Conservation (phyloP, 208 protist species). For the Trypanosoma conorhini region DNA sequence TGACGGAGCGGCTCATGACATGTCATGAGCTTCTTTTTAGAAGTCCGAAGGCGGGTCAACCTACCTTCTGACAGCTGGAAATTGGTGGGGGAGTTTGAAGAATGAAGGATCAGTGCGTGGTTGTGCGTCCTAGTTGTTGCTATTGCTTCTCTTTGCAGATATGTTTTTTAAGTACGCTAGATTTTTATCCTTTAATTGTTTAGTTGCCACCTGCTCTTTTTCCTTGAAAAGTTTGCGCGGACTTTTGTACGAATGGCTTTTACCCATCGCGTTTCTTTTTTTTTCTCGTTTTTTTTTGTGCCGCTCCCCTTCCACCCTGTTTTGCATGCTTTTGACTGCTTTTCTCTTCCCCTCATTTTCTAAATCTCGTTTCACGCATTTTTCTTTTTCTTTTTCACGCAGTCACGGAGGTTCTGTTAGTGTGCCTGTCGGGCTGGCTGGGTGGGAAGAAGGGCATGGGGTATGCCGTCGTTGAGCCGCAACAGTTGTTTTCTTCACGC, state of each 20-base stretch:
- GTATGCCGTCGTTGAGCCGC: constrained; percentile 1
- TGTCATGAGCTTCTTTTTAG: constrained; percentile 22
- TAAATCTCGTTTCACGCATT: not conserved
- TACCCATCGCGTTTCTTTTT: not conserved
- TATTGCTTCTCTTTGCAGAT: no score
- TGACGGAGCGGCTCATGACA: constrained; percentile 28
- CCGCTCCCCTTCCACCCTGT: not conserved
- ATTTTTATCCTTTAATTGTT: not conserved
- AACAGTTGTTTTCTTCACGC: constrained; percentile 15
- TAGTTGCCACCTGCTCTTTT: not conserved
- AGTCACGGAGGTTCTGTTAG: not conserved
- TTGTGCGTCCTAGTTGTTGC: no score
- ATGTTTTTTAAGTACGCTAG: no score
- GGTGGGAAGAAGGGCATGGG: not conserved
- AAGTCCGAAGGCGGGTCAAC: not conserved
- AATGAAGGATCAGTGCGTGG: no score
- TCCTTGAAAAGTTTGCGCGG: not conserved
- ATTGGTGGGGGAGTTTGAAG: no score
- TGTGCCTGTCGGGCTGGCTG: no score
- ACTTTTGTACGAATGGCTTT: no score
- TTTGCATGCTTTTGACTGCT: not conserved
- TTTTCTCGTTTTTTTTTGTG: not conserved
- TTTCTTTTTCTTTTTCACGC: not conserved
- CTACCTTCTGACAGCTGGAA: not conserved
- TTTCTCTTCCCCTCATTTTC: no score